phyloP scores from a whole-genome alignment of 768 basidiomycete species.

The Fistulinella prunicolor region DNA sequence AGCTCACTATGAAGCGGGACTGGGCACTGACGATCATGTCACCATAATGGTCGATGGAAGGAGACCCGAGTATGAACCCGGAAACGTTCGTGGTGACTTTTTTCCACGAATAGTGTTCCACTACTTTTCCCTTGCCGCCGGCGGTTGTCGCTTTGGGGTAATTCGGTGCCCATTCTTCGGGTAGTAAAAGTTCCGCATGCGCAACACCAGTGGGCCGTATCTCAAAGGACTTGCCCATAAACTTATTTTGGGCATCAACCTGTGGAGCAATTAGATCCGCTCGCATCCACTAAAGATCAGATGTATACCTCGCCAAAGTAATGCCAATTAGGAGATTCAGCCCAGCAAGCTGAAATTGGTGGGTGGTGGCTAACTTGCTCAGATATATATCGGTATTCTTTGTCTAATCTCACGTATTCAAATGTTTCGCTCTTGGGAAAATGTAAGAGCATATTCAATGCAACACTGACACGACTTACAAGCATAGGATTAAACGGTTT shows the following conservation, averaged over 20 bases:
- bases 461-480: slow-evolving; percentile 33
- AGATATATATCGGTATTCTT: slow-evolving; percentile 87
- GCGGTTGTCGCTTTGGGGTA: slow-evolving; percentile 58
- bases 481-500: slow-evolving; percentile 98
- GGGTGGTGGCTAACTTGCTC: slow-evolving; percentile 99
- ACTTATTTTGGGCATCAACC: slow-evolving; percentile 97
- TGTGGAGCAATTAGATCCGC: slow-evolving; percentile 28
- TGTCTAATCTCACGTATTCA: slow-evolving; percentile 86
- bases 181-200: slow-evolving; percentile 79
- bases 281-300: too few species aligned
- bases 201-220: slow-evolving; percentile 95
- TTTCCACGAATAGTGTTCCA: slow-evolving; percentile 95
- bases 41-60: slow-evolving; percentile 90
- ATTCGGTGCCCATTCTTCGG: slow-evolving; percentile 56
- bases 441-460: neutral
- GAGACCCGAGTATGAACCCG: slow-evolving; percentile 88
- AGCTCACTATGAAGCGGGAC: neutral
- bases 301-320: slow-evolving; percentile 78
- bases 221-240: slow-evolving; percentile 96
- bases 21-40: slow-evolving; percentile 77
- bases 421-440: slow-evolving; percentile 78
- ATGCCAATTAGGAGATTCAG: slow-evolving; percentile 83
- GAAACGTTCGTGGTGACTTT: slow-evolving; percentile 90
- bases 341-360: slow-evolving; percentile 94
- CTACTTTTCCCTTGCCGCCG: slow-evolving; percentile 49